Conservation (phyloP, 805 yeast genomes). For the Ogataea saltuana region DNA sequence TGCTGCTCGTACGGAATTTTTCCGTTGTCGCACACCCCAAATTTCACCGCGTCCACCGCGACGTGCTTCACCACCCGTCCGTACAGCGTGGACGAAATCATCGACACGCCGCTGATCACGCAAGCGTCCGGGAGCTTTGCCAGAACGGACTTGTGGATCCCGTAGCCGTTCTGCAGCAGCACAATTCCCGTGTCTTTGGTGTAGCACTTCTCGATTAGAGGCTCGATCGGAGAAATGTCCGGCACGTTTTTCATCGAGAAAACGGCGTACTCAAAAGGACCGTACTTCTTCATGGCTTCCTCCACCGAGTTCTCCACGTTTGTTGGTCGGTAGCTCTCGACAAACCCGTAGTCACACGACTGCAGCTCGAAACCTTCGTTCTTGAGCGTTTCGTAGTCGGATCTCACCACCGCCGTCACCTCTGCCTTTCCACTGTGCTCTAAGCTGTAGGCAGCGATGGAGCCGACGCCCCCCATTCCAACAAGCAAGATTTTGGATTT, state of each 20-base stretch:
- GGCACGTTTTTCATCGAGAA: constrained; percentile 68
- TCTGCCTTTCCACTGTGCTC: constrained; percentile 46
- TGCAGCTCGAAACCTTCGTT: constrained; percentile 58
- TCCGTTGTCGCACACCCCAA: constrained; percentile 41
- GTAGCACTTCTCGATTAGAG: constrained; percentile 29
- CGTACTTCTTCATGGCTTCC: constrained; percentile 43
- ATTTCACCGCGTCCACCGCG: constrained; percentile 34
- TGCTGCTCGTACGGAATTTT: constrained; percentile 29
- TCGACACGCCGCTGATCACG: constrained; percentile 42
- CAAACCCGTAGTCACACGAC: constrained; percentile 61
- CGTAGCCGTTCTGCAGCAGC: constrained; percentile 43
- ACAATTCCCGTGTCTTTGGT: constrained; percentile 37
- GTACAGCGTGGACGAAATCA: constrained; percentile 37
- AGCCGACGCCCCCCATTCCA: constrained; percentile 89
- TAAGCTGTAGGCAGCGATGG: constrained; percentile 69
- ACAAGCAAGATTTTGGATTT: constrained; percentile 53
- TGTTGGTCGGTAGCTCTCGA: constrained; percentile 55
- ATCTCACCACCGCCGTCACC: constrained; percentile 64
- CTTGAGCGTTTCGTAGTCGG: constrained; percentile 57
- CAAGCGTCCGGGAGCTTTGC: constrained; percentile 36
- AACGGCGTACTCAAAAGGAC: constrained; percentile 54
- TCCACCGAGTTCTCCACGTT: constrained; percentile 43
- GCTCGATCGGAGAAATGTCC: constrained; percentile 53
- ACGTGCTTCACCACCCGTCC: constrained; percentile 37
- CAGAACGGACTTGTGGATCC: constrained; percentile 38